Evolutionary conservation across 2,329 filamentous ascomycete species (phyloP).

Genomic region (Cladorrhinum sp.): DNA sequence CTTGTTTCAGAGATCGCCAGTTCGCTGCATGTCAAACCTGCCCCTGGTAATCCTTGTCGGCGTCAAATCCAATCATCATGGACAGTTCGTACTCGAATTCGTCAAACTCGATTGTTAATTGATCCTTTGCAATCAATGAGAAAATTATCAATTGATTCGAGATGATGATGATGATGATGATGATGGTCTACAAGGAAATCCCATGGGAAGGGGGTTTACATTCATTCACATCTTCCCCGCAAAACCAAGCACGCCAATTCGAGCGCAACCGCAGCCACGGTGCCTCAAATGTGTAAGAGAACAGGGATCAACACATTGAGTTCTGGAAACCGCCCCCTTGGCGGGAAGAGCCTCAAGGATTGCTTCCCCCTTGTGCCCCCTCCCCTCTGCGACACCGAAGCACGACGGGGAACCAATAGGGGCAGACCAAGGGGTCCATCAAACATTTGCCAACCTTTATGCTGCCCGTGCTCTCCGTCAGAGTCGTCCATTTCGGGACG

Average conservation of each 20-base stretch:
- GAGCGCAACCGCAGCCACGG: slow-evolving; percentile 16
- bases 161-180: background rate
- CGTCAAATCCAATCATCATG: background rate
- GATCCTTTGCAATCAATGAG: background rate
- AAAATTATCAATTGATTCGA: background rate
- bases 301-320: slow-evolving; percentile 36
- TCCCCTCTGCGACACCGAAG: slow-evolving; percentile 13
- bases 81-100: background rate
- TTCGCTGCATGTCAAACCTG: slow-evolving; percentile 3
- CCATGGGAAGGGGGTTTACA: background rate
- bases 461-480: slow-evolving; percentile 27
- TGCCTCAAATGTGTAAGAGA: slow-evolving; percentile 50
- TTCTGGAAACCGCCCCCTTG: slow-evolving; percentile 18
- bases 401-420: slow-evolving; percentile 28
- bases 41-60: background rate
- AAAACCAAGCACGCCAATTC: slow-evolving; percentile 3
- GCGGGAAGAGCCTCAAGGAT: slow-evolving; percentile 27
- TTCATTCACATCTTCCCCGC: slow-evolving; percentile 8
- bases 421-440: slow-evolving; percentile 27
- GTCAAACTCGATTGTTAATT: background rate
- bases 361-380: slow-evolving; percentile 8
- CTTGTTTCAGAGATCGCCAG: slow-evolving; percentile 10
- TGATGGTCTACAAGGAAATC: background rate
- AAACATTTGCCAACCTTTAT: slow-evolving; percentile 33
- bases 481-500: slow-evolving; percentile 18